These are phyloP conservation scores for Dactylellina drechsleri DNA, from an alignment of 2,329 filamentous ascomycete species.

Conservation along the genomic window DNA sequence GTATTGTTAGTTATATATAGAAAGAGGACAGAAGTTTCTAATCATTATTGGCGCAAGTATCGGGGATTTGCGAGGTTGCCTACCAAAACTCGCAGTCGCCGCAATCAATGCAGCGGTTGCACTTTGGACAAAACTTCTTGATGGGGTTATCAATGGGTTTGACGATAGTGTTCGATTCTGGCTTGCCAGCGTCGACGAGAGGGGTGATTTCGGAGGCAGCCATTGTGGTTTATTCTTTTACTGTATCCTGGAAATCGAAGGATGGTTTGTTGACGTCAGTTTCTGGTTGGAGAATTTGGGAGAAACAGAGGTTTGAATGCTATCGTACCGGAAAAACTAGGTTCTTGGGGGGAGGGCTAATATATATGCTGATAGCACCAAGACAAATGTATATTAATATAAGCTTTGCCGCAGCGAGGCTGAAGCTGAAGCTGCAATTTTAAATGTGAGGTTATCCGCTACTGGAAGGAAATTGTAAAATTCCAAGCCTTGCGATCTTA, in stretches of 20 bases:
- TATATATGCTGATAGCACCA: no score
- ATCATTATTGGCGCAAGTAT: not conserved
- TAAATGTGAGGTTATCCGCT: no score
- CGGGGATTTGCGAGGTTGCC: not conserved
- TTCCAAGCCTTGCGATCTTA: constrained; percentile 23
- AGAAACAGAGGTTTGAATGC: no score
- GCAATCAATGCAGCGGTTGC: constrained; percentile 52
- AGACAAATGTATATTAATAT: no score
- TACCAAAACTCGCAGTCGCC: constrained; percentile 54
- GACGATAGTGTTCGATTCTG: constrained; percentile 28
- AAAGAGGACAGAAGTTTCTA: not conserved
- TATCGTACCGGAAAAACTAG: no score
- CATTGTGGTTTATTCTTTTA: constrained; percentile 20
- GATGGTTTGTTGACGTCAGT: no score
- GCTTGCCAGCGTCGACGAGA: constrained; percentile 43
- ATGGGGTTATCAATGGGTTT: constrained; percentile 40
- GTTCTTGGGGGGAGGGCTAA: no score
- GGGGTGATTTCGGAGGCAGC: constrained; percentile 49
- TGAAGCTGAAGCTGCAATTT: no score
- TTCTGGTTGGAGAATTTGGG: no score
- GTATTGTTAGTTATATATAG: not conserved
- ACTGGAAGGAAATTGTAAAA: constrained; percentile 2
- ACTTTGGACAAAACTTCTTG: constrained; percentile 52
- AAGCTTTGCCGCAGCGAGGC: no score
- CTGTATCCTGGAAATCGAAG: not conserved